phyloP scores from a whole-genome alignment of 192 early-diverging fungal species.

The Linnemannia elongata region DNA sequence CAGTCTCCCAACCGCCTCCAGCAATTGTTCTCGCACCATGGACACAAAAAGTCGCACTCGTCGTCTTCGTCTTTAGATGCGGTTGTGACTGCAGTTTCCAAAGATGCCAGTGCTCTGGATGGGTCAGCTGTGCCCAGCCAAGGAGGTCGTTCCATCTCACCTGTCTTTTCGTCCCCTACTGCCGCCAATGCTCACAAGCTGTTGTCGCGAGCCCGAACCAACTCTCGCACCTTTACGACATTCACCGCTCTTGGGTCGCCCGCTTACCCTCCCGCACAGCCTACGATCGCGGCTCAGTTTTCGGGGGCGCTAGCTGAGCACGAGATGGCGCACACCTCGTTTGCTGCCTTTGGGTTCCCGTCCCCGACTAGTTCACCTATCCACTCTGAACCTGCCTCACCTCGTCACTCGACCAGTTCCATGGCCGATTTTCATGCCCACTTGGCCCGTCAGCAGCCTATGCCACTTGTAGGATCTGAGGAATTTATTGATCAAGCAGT shows the following conservation, averaged over 20 bases:
- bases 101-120: not conserved
- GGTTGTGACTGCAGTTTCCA: not conserved
- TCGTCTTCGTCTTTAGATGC: constrained; percentile 17
- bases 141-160: not conserved
- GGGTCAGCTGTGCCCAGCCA: not conserved
- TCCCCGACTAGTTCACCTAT: constrained; percentile 28
- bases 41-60: constrained; percentile 39
- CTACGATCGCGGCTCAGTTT: not conserved
- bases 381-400: constrained; percentile 33
- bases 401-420: constrained; percentile 33
- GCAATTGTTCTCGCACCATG: constrained; percentile 41
- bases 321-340: constrained; percentile 30
- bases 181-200: constrained; percentile 4
- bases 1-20: constrained; percentile 18
- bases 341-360: constrained; percentile 50
- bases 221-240: constrained; percentile 32
- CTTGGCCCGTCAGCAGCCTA: constrained; percentile 1
- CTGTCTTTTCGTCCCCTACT: constrained; percentile 6
- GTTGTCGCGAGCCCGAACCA: constrained; percentile 14
- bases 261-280: constrained; percentile 21
- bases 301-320: not conserved
- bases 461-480: not conserved
- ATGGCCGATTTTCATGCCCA: constrained; percentile 15
- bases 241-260: constrained; percentile 36
- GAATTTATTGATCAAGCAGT: not conserved